phyloP scores from a whole-genome alignment of 768 basidiomycete species.

The Leccinellum albellum region DNA sequence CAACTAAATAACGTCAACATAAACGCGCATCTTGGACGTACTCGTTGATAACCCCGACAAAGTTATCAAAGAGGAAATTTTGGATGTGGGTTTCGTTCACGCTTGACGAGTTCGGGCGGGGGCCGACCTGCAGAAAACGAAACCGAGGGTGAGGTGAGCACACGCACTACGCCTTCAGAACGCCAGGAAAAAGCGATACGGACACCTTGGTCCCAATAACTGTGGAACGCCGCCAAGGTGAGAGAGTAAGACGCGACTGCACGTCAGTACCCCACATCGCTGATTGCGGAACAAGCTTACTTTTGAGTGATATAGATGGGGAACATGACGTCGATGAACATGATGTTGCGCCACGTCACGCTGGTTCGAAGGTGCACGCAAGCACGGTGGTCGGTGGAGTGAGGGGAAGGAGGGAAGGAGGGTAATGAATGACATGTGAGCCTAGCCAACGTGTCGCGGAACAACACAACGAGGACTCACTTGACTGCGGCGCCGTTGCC shows the following conservation, averaged over 20 bases:
- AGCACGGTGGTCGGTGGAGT: not conserved
- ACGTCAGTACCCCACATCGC: not conserved
- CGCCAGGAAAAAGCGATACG: slow-evolving; percentile 7
- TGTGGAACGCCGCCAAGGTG: slow-evolving; percentile 15
- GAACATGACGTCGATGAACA: slow-evolving; percentile 49
- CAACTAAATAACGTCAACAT: not conserved
- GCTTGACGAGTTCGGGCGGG: slow-evolving; percentile 41
- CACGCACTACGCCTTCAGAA: no score
- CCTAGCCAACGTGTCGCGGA: not conserved
- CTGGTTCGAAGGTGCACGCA: slow-evolving; percentile 25
- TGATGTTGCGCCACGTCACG: slow-evolving; percentile 57
- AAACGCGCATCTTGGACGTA: slow-evolving; percentile 6
- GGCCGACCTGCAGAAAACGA: slow-evolving; percentile 29
- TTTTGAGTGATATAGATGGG: slow-evolving; percentile 64
- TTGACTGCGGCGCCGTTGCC: slow-evolving; percentile 57
- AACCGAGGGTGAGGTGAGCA: no score
- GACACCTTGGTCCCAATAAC: slow-evolving; percentile 63
- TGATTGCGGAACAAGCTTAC: slow-evolving; percentile 28
- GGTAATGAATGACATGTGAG: not conserved
- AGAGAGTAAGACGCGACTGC: not conserved
- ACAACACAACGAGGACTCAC: slow-evolving; percentile 28
- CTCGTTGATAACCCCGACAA: slow-evolving; percentile 51
- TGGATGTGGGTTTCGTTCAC: slow-evolving; percentile 53
- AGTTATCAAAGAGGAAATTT: slow-evolving; percentile 54
- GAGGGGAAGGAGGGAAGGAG: not conserved